Base-by-base conservation (phyloP, 257 asterid species). In the Solanum habrochaites region DNA sequence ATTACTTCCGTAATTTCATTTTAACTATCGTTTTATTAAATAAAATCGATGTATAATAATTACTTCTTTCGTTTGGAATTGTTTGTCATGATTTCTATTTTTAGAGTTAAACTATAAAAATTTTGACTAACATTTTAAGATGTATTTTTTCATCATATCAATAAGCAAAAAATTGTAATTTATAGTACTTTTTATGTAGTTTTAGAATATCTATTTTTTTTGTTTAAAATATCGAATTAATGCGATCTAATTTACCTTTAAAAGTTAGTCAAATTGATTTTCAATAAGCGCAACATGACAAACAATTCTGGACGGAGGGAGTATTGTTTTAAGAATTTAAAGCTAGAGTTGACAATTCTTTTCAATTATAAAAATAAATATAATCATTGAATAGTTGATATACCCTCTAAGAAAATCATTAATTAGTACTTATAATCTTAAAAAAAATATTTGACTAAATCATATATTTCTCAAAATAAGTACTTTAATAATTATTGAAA, bases 41-140 rank as follows among this genome's bases (percentile, higher is more conserved):
- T 6, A 0, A 21, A 0, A 58, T 58, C 23, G 11, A 58, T 21
- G 67, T 2, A 58, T 8, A 8, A 20, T 56, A 56, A 58, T 58
- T 21, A 32, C 35, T 32, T 1, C 1, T 0, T 32, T 1, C 0
- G 4, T 32, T 32, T 5, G 35, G 1, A 32, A 32, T 32, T 32
- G 0, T 32, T 32, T 32, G 35, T 32, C 35, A 32, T 32, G 1
- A 32, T 32, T 32, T 32, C 0, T 32, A 32, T 32, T 32, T 32
- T 4, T 32, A 32, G 35, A 32, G 35, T 32, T 4, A 32, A 32
- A 32, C 5, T 32, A 32, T 3, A 32, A 32, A 32, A 32, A 32
- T 0, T 32, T 32, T 32, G 5, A 32, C 35, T 32, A 32, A 32
- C 0, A 32, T 32, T 32, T 3, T 32, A 32, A 32, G 35, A 32